Evolutionary conservation across 345 rosid genomes (phyloP).

Genomic region (Streptanthus diversifolius): DNA sequence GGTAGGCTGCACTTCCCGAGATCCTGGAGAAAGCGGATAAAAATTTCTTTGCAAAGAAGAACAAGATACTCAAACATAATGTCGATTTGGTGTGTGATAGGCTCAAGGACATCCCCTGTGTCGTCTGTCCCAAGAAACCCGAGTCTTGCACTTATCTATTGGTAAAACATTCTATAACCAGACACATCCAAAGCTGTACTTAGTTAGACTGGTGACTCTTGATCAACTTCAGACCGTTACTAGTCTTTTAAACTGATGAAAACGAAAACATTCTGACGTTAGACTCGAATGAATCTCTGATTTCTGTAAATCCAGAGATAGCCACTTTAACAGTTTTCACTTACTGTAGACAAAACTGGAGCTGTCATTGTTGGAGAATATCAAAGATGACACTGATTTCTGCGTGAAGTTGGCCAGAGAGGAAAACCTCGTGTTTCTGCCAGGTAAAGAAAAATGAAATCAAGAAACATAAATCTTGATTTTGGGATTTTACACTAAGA

Average conservation of each 20-base stretch:
- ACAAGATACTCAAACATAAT: constrained; percentile 40
- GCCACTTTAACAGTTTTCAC: neutral
- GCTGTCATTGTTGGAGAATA: constrained; percentile 50
- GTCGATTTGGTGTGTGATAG: constrained; percentile 47
- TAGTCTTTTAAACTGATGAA: neutral
- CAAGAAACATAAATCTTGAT: neutral
- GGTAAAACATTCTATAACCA: constrained; percentile 38
- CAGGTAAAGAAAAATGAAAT: constrained; percentile 41
- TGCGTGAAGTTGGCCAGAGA: constrained; percentile 59
- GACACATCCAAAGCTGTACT: neutral
- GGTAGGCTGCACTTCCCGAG: constrained; percentile 64
- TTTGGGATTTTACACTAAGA: constrained; percentile 4
- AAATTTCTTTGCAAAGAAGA: constrained; percentile 54
- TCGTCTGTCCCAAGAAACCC: constrained; percentile 56
- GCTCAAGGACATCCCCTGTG: constrained; percentile 58
- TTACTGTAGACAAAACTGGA: constrained; percentile 54
- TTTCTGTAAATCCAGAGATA: too few species aligned
- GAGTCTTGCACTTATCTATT: constrained; percentile 67
- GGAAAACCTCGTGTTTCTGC: constrained; percentile 66
- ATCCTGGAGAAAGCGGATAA: constrained; percentile 58
- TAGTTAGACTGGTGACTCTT: neutral
- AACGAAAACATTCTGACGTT: neutral
- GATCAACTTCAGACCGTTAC: neutral
- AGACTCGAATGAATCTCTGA: too few species aligned
- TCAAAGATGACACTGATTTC: constrained; percentile 61